These are phyloP conservation scores for Cryphonectria naterciae DNA, from an alignment of 2,329 filamentous ascomycete species.

Conservation along the genomic window DNA sequence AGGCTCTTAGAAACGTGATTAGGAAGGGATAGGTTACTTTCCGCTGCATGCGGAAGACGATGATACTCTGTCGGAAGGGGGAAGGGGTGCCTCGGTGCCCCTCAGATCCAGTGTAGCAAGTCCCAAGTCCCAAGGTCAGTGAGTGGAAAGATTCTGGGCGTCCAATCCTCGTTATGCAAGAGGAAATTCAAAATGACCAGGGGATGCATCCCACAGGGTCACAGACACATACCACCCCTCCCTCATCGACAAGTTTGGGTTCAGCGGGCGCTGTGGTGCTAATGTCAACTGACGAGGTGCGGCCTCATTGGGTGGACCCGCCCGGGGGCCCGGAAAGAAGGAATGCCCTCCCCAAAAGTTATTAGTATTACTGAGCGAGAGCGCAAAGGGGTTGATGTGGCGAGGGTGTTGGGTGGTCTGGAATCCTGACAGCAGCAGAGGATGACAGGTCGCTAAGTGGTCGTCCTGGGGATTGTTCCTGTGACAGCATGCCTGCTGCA, in stretches of 20 bases:
- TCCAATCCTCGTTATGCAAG: background rate
- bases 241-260: background rate
- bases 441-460: background rate
- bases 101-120: background rate
- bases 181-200: conserved; percentile 5
- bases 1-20: background rate
- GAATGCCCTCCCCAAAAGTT: background rate
- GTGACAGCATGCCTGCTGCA: background rate
- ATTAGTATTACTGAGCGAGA: background rate
- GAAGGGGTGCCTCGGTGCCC: background rate
- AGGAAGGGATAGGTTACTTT: background rate
- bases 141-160: background rate
- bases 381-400: background rate
- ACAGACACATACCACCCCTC: conserved; percentile 4
- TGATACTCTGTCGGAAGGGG: background rate
- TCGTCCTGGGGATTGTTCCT: background rate
- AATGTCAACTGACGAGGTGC: conserved; percentile 4
- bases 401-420: background rate
- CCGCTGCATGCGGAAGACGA: background rate
- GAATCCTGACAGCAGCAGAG: background rate
- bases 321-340: conserved; percentile 7
- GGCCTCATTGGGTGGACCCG: conserved; percentile 12
- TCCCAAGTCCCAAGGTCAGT: background rate
- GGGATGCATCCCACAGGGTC: conserved; percentile 11
- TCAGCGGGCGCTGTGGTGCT: background rate